phyloP scores from a whole-genome alignment of 2,329 filamentous ascomycete genomes.

The Ophioceras dolichostomum region DNA sequence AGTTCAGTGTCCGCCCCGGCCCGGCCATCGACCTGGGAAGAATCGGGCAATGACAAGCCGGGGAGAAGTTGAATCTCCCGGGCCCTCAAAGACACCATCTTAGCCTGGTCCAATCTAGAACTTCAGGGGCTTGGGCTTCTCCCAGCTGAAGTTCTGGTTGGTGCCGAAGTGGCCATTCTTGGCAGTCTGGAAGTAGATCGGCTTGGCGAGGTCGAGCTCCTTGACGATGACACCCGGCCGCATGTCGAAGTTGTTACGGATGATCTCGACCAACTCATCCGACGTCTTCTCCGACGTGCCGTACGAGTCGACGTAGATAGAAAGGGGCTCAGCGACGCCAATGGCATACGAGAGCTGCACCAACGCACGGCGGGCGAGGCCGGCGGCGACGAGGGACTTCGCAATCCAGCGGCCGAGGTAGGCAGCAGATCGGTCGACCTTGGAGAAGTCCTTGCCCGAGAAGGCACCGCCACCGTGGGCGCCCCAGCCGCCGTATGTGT shows the following conservation, averaged over 20 bases:
- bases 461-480: slow-evolving; percentile 99
- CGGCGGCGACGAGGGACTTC: slow-evolving; percentile 88
- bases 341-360: slow-evolving; percentile 99
- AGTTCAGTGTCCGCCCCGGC: too few relatives aligned
- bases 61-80: slow-evolving; percentile 20
- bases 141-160: slow-evolving; percentile 96
- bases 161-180: slow-evolving; percentile 99
- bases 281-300: slow-evolving; percentile 84
- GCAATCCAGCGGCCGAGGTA: slow-evolving; percentile 98
- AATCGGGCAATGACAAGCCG: slow-evolving; percentile 1
- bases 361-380: slow-evolving; percentile 80
- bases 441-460: slow-evolving; percentile 99
- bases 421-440: slow-evolving; percentile 96
- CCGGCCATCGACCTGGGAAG: too few relatives aligned
- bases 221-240: slow-evolving; percentile 97
- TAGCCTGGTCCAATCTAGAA: slow-evolving; percentile 46
- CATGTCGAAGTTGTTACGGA: slow-evolving; percentile 93
- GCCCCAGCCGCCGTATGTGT: slow-evolving; percentile 99
- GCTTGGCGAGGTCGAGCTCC: slow-evolving; percentile 87
- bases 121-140: slow-evolving; percentile 92
- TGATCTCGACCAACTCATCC: slow-evolving; percentile 89
- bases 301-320: slow-evolving; percentile 96
- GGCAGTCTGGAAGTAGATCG: slow-evolving; percentile 96
- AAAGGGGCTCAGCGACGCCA: slow-evolving; percentile 94
- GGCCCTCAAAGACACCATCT: background rate